These are phyloP conservation scores for Nakaseomyces glabratus DNA, from an alignment of 1,139 yeast species.

Conservation along the genomic window DNA sequence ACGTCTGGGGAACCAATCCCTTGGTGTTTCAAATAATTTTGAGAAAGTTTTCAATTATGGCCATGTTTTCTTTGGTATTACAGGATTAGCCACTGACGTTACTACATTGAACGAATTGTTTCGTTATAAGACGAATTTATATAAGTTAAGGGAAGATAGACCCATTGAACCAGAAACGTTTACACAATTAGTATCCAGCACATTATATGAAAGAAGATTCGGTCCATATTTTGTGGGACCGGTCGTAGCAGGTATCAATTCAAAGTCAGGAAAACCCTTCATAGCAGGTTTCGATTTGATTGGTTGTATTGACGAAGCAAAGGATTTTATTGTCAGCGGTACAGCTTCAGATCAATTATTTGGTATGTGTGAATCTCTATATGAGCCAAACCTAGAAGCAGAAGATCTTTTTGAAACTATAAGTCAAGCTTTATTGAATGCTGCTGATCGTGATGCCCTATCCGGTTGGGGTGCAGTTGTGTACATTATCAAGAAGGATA, in stretches of 20 bases:
- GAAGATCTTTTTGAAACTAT: slow-evolving; percentile 95
- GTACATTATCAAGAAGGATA: slow-evolving; percentile 84
- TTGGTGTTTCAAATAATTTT: slow-evolving; percentile 85
- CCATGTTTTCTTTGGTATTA: slow-evolving; percentile 78
- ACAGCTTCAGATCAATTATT: slow-evolving; percentile 92
- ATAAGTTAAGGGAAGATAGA: slow-evolving; percentile 86
- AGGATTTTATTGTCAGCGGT: slow-evolving; percentile 94
- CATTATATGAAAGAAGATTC: slow-evolving; percentile 83
- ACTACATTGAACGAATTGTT: slow-evolving; percentile 74
- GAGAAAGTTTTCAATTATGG: slow-evolving; percentile 86
- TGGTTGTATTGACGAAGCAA: slow-evolving; percentile 92
- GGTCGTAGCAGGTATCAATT: slow-evolving; percentile 87
- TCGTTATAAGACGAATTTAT: slow-evolving; percentile 76
- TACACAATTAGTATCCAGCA: slow-evolving; percentile 84
- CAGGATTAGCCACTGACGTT: slow-evolving; percentile 94
- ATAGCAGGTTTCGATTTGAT: slow-evolving; percentile 93
- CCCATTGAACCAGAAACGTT: slow-evolving; percentile 86
- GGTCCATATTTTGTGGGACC: slow-evolving; percentile 98
- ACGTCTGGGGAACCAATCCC: slow-evolving; percentile 86
- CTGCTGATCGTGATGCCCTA: slow-evolving; percentile 94
- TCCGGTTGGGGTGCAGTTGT: slow-evolving; percentile 99
- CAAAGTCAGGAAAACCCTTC: slow-evolving; percentile 74
- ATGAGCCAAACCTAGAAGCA: slow-evolving; percentile 87
- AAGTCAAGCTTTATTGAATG: slow-evolving; percentile 86
- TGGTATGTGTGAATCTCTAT: slow-evolving; percentile 98